phyloP scores from a whole-genome alignment of 345 rosid genomes.

The Rhizophora mangle region DNA sequence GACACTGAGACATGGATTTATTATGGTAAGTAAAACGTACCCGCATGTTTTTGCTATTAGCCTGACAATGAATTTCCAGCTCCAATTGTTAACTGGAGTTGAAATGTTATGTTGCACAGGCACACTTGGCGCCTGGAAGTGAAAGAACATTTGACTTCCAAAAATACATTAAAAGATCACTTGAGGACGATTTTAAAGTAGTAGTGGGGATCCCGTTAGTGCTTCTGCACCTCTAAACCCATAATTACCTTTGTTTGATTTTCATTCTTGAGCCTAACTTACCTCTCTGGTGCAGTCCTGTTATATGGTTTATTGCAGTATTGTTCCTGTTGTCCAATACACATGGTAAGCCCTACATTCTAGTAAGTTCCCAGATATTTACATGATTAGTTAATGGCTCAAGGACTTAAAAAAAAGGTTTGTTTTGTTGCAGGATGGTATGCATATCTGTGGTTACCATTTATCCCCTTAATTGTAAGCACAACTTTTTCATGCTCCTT shows the following conservation, averaged over 20 bases:
- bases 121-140: slow-evolving; percentile 81
- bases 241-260: background rate
- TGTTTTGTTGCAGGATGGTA: slow-evolving; percentile 48
- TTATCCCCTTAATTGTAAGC: slow-evolving; percentile 79
- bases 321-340: slow-evolving; percentile 69
- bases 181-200: slow-evolving; percentile 80
- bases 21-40: slow-evolving; percentile 40
- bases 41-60: no score
- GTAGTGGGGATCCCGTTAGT: slow-evolving; percentile 84
- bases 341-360: slow-evolving; percentile 48
- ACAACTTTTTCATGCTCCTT: background rate
- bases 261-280: slow-evolving; percentile 6
- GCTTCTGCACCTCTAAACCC: background rate
- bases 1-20: slow-evolving; percentile 87
- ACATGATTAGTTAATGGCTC: background rate
- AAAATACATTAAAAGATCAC: slow-evolving; percentile 76
- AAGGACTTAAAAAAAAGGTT: background rate
- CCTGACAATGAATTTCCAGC: background rate
- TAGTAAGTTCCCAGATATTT: background rate
- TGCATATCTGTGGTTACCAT: slow-evolving; percentile 78
- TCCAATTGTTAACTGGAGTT: background rate
- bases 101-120: slow-evolving; percentile 39
- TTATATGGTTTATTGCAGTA: slow-evolving; percentile 71
- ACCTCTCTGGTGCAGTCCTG: slow-evolving; percentile 51
- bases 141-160: slow-evolving; percentile 69